Evolutionary conservation across 2,329 filamentous ascomycete genomes (phyloP).

Genomic region (Colletotrichum lupini): DNA sequence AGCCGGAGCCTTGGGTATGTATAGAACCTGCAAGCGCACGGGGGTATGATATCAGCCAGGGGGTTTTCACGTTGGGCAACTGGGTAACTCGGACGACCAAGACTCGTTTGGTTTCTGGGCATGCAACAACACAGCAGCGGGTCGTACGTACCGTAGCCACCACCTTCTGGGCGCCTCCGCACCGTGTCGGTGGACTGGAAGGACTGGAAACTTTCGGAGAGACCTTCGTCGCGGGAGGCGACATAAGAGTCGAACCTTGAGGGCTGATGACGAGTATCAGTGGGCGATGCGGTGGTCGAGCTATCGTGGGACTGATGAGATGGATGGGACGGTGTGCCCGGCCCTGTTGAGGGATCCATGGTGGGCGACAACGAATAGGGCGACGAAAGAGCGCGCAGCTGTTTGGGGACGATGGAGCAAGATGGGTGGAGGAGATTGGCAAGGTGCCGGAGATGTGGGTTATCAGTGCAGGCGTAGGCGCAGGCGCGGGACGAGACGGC

Average conservation of each 20-base stretch:
- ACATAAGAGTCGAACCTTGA: constrained; percentile 48
- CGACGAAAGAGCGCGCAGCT: constrained; percentile 22
- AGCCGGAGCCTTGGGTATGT: constrained; percentile 28
- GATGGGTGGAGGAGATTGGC: constrained; percentile 24
- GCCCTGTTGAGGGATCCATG: constrained; percentile 57
- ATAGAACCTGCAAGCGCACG: constrained; percentile 32
- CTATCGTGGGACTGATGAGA: constrained; percentile 51
- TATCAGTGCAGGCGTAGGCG: constrained; percentile 12
- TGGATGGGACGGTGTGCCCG: constrained; percentile 45
- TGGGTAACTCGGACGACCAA: constrained; percentile 32
- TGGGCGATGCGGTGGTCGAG: constrained; percentile 57
- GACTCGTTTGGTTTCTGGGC: constrained; percentile 29
- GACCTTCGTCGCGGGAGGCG: constrained; percentile 53
- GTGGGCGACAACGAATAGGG: constrained; percentile 34
- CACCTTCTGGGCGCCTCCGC: constrained; percentile 65
- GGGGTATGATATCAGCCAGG: constrained; percentile 26
- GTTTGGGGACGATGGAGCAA: constrained; percentile 19
- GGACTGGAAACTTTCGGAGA: constrained; percentile 67
- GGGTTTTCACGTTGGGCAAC: constrained; percentile 16
- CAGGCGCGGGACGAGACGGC: constrained; percentile 2
- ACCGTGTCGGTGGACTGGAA: constrained; percentile 70
- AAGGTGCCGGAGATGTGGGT: constrained; percentile 30
- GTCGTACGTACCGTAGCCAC: constrained; percentile 63
- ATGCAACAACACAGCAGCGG: constrained; percentile 19
- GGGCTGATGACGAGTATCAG: constrained; percentile 58